Conservation (phyloP, 345 rosid species). For the Trapa bicornis region DNA sequence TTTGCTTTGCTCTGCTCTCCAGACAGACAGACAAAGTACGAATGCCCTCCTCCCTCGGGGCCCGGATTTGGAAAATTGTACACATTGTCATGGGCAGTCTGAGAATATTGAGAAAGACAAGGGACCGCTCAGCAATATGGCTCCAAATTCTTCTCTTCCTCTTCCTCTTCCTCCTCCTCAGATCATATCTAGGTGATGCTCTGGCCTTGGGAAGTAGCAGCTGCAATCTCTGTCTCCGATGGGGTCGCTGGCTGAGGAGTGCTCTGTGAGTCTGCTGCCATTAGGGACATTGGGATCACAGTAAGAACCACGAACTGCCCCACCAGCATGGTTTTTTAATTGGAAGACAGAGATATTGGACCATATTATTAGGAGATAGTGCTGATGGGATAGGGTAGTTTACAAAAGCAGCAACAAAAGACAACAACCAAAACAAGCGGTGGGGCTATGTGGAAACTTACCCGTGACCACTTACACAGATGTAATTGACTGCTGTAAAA, state of each 20-base stretch:
- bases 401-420: background rate
- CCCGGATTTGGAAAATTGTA: background rate
- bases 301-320: no score
- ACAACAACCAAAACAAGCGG: background rate
- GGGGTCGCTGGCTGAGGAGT: constrained; percentile 8
- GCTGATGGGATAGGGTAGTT: background rate
- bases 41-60: background rate
- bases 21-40: background rate
- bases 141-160: background rate
- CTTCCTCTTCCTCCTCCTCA: background rate
- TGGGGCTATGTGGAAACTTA: background rate
- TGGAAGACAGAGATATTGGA: no score
- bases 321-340: no score
- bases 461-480: background rate
- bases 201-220: constrained; percentile 5
- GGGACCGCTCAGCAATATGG: constrained; percentile 3
- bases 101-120: constrained; percentile 2
- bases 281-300: background rate
- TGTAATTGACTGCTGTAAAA: background rate
- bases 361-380: no score
- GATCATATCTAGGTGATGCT: background rate
- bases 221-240: constrained; percentile 2
- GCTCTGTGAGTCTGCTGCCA: constrained; percentile 9
- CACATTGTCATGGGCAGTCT: background rate
- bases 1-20: background rate